Conservation (phyloP, 1,139 yeast genomes). For the Diutina ranongensis region DNA sequence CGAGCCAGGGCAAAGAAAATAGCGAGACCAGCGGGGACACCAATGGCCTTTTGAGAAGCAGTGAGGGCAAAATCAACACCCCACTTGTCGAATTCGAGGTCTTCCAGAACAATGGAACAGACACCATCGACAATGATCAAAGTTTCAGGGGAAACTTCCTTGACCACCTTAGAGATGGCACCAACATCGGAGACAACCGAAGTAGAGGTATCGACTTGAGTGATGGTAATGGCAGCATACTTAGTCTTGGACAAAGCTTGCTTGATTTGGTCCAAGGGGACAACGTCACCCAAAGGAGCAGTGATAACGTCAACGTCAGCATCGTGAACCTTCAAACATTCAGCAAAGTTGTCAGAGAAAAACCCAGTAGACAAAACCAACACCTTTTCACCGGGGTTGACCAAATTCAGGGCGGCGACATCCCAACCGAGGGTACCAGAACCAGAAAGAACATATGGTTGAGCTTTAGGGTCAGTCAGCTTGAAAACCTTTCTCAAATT, state of each 20-base stretch:
- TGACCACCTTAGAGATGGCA: conserved; percentile 49
- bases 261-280: conserved; percentile 47
- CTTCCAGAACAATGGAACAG: conserved; percentile 86
- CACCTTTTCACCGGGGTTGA: conserved; percentile 56
- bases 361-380: conserved; percentile 87
- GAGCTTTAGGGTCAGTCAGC: conserved; percentile 53
- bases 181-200: conserved; percentile 75
- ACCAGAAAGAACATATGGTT: conserved; percentile 76
- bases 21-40: conserved; percentile 88
- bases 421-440: conserved; percentile 98
- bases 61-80: conserved; percentile 79
- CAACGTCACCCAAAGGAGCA: conserved; percentile 65
- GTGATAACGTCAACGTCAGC: conserved; percentile 56
- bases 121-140: conserved; percentile 86
- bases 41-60: conserved; percentile 93
- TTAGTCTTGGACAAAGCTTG: conserved; percentile 35
- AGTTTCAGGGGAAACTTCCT: conserved; percentile 63
- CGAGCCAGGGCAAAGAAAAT: conserved; percentile 67
- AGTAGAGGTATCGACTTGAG: conserved; percentile 95
- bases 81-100: conserved; percentile 81
- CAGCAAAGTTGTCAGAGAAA: conserved; percentile 81
- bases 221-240: conserved; percentile 68
- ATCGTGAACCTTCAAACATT: conserved; percentile 62
- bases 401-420: conserved; percentile 66
- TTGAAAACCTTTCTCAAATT: conserved; percentile 66